Base-by-base conservation (phyloP, 2,329 filamentous ascomycete species). In the Beauveria rudraprayagi region DNA sequence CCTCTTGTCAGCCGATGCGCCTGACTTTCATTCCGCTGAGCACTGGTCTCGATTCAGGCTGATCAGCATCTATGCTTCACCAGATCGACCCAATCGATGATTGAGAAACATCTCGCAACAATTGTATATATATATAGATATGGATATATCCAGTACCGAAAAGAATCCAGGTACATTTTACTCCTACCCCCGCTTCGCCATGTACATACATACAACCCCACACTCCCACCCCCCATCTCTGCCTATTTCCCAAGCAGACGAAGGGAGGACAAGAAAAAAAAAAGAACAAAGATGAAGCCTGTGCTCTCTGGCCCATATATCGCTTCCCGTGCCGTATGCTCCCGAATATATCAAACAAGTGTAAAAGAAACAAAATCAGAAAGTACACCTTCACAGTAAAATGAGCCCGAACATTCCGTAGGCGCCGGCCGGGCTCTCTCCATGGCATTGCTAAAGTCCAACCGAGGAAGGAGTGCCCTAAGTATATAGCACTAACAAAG, bases 121-220 rank as follows among this genome's bases (percentile, higher is more conserved):
- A 59, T 59, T 59, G 24, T 59, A 30, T 51, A 44, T 51, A 43
- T 51, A 28, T 19, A 51, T n/a, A 34, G 51, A 43, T 51, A 58
- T 51, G 1, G 51, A 52, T 44, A 44, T 59, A n/a, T 48, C 34
- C 24, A 51, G 46, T 52, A 58, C 47, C 56, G 9, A 30, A 57
- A 43, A 24, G 24, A 24, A 26, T 37, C 17, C 56, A 44, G 37
- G 56, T 43, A 52, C 37, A 9, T 16, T 52, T 24, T 34, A 16
- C 34, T 44, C 40, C 30, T 40, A 5, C 24, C 19, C 10, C 16
- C 11, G 6, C 34, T 6, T 44, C 46, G 9, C 34, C 56, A 44
- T 59, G 56, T 59, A 52, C 56, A 22, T 44, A 58, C 46, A 58
- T 22, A 22, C 22, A 22, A 22, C 43, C 37, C 55, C 56, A 19